Percentiles rank a stretch among this genome's conserved stretches.
These are phyloP conservation scores for Salix viminalis DNA, from an alignment of 345 rosid species.

Conservation along the genomic window DNA sequence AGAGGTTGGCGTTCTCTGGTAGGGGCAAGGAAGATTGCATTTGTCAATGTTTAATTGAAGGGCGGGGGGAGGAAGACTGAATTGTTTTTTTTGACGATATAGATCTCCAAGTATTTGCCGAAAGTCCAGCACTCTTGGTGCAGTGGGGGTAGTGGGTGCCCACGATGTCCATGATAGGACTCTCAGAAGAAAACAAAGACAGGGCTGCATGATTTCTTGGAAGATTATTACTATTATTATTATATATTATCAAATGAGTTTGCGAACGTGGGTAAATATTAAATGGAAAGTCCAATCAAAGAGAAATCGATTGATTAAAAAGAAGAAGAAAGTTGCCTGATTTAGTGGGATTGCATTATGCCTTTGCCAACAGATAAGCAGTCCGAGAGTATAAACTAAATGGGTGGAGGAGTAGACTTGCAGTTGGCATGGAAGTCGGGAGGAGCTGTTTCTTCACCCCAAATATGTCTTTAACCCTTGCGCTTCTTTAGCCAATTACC, in stretches of 20 bases:
- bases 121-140: no score
- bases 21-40: no score
- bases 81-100: no score
- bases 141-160: background rate
- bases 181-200: background rate
- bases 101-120: no score
- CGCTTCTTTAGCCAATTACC: background rate
- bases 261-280: no score
- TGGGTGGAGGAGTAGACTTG: background rate
- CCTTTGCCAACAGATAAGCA: background rate
- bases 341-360: background rate
- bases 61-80: no score
- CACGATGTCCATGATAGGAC: background rate
- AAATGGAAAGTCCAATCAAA: no score
- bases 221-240: background rate
- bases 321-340: background rate
- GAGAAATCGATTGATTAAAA: background rate
- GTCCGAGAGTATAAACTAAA: background rate
- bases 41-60: no score
- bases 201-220: background rate
- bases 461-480: background rate
- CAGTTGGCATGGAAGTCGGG: background rate
- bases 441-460: background rate
- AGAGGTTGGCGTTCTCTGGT: no score
- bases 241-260: no score